Conservation (phyloP, 1,284 basidiomycete species). For the Meripilus lineatus region DNA sequence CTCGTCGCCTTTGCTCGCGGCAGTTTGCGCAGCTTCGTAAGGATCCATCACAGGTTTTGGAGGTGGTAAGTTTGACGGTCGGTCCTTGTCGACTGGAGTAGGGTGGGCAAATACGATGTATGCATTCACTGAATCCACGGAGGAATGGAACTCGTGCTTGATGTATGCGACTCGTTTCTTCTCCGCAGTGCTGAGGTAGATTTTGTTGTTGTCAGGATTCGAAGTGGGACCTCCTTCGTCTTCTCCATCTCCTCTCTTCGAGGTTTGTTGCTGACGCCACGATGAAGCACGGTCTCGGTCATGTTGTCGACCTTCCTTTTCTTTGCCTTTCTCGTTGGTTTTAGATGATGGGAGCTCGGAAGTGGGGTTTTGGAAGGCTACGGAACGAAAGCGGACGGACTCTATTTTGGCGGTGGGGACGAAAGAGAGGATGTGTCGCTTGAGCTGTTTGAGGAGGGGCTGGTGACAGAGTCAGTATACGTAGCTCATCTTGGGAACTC, state of each 20-base stretch:
- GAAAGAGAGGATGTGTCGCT: constrained; percentile 65
- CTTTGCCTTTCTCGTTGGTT: constrained; percentile 33
- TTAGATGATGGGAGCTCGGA: constrained; percentile 41
- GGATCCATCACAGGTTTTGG: constrained; percentile 56
- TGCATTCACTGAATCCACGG: constrained; percentile 70
- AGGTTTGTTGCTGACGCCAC: constrained; percentile 58
- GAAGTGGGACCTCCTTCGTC: constrained; percentile 34
- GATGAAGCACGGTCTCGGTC: constrained; percentile 56
- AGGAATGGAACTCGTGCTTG: constrained; percentile 80
- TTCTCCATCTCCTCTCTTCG: constrained; percentile 32
- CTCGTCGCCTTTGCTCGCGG: constrained; percentile 66
- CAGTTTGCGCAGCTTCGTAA: constrained; percentile 62
- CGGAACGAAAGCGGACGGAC: constrained; percentile 86
- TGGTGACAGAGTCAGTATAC: constrained; percentile 29
- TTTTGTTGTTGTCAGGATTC: constrained; percentile 38
- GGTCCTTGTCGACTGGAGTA: constrained; percentile 29
- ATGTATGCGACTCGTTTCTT: constrained; percentile 96
- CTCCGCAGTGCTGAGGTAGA: constrained; percentile 75
- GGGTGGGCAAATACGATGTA: constrained; percentile 86
- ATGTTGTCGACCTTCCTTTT: constrained; percentile 40
- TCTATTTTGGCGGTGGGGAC: constrained; percentile 77
- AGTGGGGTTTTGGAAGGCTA: constrained; percentile 82
- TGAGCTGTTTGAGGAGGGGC: constrained; percentile 63
- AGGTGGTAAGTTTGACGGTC: constrained; percentile 53
- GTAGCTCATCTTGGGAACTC: constrained; percentile 2